Evolutionary conservation across 371 early-diverging fungal species (phyloP), one percentile per base, ranked within the genome.

Genomic region (Rhizomucor pusillus): DNA sequence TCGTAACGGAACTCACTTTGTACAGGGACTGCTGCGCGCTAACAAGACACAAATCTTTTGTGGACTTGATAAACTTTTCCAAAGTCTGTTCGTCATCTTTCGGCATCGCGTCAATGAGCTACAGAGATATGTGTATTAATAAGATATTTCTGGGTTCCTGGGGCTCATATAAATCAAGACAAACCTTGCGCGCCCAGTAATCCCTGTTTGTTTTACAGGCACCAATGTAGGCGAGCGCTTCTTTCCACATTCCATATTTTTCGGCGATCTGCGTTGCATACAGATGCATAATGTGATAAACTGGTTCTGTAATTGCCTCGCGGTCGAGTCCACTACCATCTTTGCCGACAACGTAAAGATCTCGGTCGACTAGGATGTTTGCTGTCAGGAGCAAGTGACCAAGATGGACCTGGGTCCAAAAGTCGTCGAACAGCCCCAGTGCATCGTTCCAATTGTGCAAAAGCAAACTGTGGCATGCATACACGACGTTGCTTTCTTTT

Each of bases 151-250:
- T n/a, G n/a, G n/a, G n/a, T n/a, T n/a, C n/a, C n/a, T n/a, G n/a
- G n/a, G n/a, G n/a, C n/a, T n/a, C n/a, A n/a, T n/a, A 5, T 29
- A 5, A 7, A 29, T 29, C 7, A 3, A 29, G 29, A 3, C 29
- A 7, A 29, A 71, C 61, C 45, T 63, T 24, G 34, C 47, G 50
- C 5, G 59, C 59, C 74, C 74, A 74, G 16, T 49, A 34, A 40
- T 63, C 68, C 11, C 54, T 52, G 24, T 73, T 69, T 6, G 50
- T 33, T 43, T 45, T 23, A 43, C 74, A 74, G 12, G 49, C 29
- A 24, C 18, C 52, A 6, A 67, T 41, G 44, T 70, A 74, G 0
- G 43, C 36, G 1, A 74, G 22, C 0, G 74, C 71, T 47, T 74
- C 71, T 10, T 57, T 54, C 68, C 65, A 66, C 66, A 74, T 61